Evolutionary conservation across 2,329 filamentous ascomycete species (phyloP), one percentile per base, ranked within the genome.

Genomic region (Pseudogymnoascus sp.): DNA sequence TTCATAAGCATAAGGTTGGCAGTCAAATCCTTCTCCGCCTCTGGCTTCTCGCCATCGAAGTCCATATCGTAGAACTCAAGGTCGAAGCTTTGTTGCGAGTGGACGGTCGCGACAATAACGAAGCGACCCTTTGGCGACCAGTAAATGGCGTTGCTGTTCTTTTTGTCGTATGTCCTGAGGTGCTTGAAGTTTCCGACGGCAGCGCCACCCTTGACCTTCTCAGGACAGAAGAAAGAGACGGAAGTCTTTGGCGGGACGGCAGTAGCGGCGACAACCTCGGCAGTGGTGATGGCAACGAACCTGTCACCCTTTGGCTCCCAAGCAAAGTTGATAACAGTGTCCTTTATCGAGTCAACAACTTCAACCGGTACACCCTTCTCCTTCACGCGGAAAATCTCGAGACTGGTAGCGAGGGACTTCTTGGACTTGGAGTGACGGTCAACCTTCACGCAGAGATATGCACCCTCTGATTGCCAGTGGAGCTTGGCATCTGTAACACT

Each of bases 101-200:
- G 86, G 61, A 99, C 91, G 10, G 94, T 95, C 61, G 92, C 94
- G 62, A 99, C 86, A 55, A 97, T 88, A 38, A 97, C 93, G 72
- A 99, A 99, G 59, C 94, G 88, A 61, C 94, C 94, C 75, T 88
- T 91, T 23, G 94, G 94, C 19, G 92, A 96, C 94, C 94, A 99
- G 85, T 97, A 97, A 73, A 99, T 99, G 68, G 91, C 92, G 73
- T 99, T 99, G 84, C 90, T 96, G 79, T 95, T 97, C 86, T 97
- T 97, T 86, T 97, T 97, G 71, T 99, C 94, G 62, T 96, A 82
- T 7, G 92, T 97, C 66, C 92, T 87, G 68, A 97, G 87, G 74
- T 95, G 91, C 81, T 93, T 95, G 84, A 97, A 99, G 82, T 96
- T 97, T 67, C 94, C 94, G 35, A 90, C 81, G 23, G 83, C 82